Base-by-base conservation (phyloP, 129 eudicot species). In the Scalesia atractyloides region DNA sequence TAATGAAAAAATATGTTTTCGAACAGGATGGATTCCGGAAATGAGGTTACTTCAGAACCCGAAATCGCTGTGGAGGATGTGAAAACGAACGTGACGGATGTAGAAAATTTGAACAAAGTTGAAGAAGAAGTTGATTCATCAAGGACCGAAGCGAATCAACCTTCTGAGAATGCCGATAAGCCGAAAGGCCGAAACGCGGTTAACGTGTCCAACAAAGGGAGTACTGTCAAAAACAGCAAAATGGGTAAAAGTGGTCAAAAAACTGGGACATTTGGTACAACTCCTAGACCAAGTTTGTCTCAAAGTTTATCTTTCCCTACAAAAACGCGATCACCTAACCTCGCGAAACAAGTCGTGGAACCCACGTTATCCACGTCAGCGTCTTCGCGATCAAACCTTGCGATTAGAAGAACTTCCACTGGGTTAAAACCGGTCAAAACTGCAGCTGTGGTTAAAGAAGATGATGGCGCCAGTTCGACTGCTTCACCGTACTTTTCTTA, bases 271-370 rank as follows among this genome's bases (percentile, higher is more conserved):
- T 43, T 74, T 15, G 85, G 77, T 72, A 77, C 79, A 20, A 83
- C 80, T 22, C 43, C 79, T 59, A 81, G 75, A 64, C 80, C 89
- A 37, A 87, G 76, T 56, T 44, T 85, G 66, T 69, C 80, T 6
- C 92, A 86, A 73, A 87, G 95, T 68, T 76, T 69, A 46, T 93
- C 96, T 17, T 87, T 92, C 54, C 95, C 92, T 59, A 69, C 92
- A 15, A 85, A 64, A 66, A 82, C 80, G 39, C 75, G 49, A 61
- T 49, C 78, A 83, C 26, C 47, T 62, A 46, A 68, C 57, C 36
- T 36, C 56, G 34, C 24, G 49, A 82, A 81, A 64, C 75, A 86
- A 9, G 75, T 53, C 36, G 73, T 64, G 10, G 72, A 20, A 54
- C 82, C 76, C 26, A 46, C 69, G 39, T 52, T 62, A 66, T 76